A percentile compares a stretch with the other conserved stretches of the same genome.
phyloP scores from a whole-genome alignment of 139 green algal genomes.

The Chlorella vulgaris region DNA sequence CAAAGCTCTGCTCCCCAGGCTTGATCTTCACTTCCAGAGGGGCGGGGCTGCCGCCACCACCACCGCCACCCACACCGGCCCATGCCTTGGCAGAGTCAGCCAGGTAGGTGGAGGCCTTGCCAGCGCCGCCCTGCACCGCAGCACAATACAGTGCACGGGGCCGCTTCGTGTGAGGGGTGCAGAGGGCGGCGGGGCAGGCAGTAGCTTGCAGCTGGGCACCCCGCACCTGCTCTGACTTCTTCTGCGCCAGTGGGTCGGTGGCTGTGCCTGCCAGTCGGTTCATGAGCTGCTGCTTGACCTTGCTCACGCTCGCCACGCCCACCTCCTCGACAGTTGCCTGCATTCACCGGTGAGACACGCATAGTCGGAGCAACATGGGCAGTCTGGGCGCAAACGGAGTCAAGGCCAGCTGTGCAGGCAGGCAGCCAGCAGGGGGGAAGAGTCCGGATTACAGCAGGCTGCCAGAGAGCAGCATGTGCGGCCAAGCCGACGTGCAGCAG shows the following conservation, averaged over 20 bases:
- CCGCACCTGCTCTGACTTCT: constrained; percentile 1
- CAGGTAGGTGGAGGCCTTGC: constrained; percentile 26
- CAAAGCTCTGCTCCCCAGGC: constrained; percentile 25
- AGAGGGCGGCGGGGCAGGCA: neutral
- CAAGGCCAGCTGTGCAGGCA: neutral
- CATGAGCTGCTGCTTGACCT: constrained; percentile 22
- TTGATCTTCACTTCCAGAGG: constrained; percentile 23
- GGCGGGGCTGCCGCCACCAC: neutral
- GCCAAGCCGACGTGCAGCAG: neutral
- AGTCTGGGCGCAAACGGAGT: neutral
- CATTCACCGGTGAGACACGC: too few species aligned
- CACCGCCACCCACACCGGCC: constrained; percentile 13
- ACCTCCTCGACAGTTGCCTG: constrained; percentile 7
- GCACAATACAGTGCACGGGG: too few species aligned
- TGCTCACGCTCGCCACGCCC: constrained; percentile 2
- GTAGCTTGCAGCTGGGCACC: neutral
- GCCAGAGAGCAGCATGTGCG: neutral
- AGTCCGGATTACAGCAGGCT: neutral
- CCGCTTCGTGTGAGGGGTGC: too few species aligned
- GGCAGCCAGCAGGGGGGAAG: neutral
- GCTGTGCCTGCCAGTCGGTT: neutral
- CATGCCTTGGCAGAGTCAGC: constrained; percentile 43
- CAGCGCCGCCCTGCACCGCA: neutral
- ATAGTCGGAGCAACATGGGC: too few species aligned
- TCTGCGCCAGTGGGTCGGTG: neutral